These are phyloP conservation scores for Talaromyces sp. DNA, from an alignment of 2,329 filamentous ascomycete genomes.

Conservation along the genomic window DNA sequence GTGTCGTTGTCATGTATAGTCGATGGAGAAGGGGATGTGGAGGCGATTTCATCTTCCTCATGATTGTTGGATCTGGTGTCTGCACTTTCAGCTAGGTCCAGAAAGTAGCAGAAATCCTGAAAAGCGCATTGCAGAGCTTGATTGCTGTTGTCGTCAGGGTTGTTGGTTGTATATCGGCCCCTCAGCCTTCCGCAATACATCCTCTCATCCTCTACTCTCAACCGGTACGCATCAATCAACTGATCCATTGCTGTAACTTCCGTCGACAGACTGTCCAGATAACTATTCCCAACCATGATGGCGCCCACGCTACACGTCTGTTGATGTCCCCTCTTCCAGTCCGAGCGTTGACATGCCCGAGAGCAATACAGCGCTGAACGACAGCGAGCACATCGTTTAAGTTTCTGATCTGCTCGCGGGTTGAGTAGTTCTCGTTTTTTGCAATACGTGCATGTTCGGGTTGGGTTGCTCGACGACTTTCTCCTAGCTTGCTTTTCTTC, in stretches of 20 bases:
- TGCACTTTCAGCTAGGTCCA: constrained; percentile 26
- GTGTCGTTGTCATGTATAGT: constrained; percentile 4
- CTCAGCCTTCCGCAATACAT: constrained; percentile 19
- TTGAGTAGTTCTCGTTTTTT: constrained; percentile 15
- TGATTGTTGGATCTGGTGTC: constrained; percentile 27
- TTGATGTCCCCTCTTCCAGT: constrained; percentile 27
- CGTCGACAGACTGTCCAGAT: constrained; percentile 22
- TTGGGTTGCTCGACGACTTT: neutral
- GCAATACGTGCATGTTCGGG: constrained; percentile 15
- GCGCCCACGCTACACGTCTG: constrained; percentile 25
- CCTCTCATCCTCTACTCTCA: constrained; percentile 27
- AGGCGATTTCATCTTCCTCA: constrained; percentile 23
- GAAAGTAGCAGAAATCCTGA: constrained; percentile 28
- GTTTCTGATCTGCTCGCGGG: constrained; percentile 9
- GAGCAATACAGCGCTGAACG: constrained; percentile 48
- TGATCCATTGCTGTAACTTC: constrained; percentile 24
- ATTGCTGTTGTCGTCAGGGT: constrained; percentile 3
- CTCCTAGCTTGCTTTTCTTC: neutral
- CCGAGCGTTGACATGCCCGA: constrained; percentile 32
- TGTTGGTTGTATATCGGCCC: constrained; percentile 21
- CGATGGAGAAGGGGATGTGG: neutral
- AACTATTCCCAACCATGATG: constrained; percentile 18
- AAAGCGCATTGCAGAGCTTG: constrained; percentile 10
- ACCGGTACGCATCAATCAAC: constrained; percentile 29
- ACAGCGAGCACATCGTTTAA: constrained; percentile 46